These are phyloP conservation scores for Neurospora sp. DNA, from an alignment of 2,329 filamentous ascomycete genomes.

Conservation along the genomic window DNA sequence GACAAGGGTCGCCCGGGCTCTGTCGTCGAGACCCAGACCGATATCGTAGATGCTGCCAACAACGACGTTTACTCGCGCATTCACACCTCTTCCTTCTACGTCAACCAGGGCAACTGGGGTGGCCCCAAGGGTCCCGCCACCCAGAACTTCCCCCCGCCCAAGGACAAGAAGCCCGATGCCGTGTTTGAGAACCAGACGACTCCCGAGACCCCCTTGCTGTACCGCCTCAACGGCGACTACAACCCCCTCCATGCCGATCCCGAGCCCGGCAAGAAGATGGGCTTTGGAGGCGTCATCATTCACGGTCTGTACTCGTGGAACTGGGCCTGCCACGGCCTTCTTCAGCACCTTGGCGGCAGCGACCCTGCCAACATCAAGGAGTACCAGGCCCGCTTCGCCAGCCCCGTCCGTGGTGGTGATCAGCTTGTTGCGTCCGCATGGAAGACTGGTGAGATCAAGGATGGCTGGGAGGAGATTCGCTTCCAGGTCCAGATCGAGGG, in stretches of 20 bases:
- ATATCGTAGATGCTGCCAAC: slow-evolving; percentile 59
- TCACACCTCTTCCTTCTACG: slow-evolving; percentile 64
- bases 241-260: slow-evolving; percentile 86
- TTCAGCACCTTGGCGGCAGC: slow-evolving; percentile 63
- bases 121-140: slow-evolving; percentile 82
- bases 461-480: slow-evolving; percentile 70
- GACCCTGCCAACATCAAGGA: slow-evolving; percentile 75
- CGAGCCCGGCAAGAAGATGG: slow-evolving; percentile 79
- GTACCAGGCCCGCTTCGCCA: slow-evolving; percentile 82
- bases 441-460: slow-evolving; percentile 58
- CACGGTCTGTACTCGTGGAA: slow-evolving; percentile 89
- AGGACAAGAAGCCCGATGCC: slow-evolving; percentile 60
- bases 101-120: slow-evolving; percentile 73
- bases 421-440: slow-evolving; percentile 75
- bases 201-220: slow-evolving; percentile 62
- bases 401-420: slow-evolving; percentile 73
- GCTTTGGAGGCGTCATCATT: slow-evolving; percentile 80
- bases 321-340: slow-evolving; percentile 59
- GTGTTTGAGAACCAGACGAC: slow-evolving; percentile 62
- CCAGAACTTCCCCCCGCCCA: slow-evolving; percentile 63
- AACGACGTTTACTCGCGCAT: slow-evolving; percentile 64
- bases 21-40: slow-evolving; percentile 69
- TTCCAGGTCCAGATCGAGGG: slow-evolving; percentile 70
- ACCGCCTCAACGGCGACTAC: slow-evolving; percentile 86
- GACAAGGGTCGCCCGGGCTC: slow-evolving; percentile 80